These are phyloP conservation scores for Kwoniella mangroviensis DNA, from an alignment of 768 basidiomycete species.

Conservation along the genomic window DNA sequence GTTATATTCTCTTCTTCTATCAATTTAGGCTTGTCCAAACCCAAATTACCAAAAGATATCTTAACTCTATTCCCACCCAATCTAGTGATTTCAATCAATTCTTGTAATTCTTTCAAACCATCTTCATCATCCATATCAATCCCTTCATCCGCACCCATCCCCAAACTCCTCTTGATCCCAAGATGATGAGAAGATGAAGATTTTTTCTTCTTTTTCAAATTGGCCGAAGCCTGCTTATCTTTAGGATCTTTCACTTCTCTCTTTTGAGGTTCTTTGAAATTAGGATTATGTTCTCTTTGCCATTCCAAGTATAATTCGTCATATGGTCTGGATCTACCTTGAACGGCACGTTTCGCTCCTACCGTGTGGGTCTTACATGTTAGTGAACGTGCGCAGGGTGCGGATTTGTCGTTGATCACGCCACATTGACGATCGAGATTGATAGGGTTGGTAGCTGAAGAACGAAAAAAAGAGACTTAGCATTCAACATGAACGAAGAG, in stretches of 20 bases:
- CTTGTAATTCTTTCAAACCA: constrained; percentile 40
- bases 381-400: constrained; percentile 90
- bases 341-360: constrained; percentile 91
- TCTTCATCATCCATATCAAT: constrained; percentile 39
- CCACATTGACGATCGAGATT: constrained; percentile 93
- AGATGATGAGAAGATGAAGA: not conserved
- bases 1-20: not conserved
- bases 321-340: constrained; percentile 79
- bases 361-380: constrained; percentile 99
- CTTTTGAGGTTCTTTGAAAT: constrained; percentile 47
- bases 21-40: not conserved
- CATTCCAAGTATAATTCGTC: constrained; percentile 89
- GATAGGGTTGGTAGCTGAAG: constrained; percentile 65
- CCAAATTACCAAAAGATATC: constrained; percentile 2
- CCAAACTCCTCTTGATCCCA: too few relatives aligned
- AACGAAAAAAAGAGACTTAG: constrained; percentile 1
- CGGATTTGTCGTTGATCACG: constrained; percentile 91
- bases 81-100: constrained; percentile 37
- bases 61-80: constrained; percentile 30
- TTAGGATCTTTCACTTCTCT: constrained; percentile 9
- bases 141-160: constrained; percentile 19
- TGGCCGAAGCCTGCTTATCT: constrained; percentile 1
- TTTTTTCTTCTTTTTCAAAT: constrained; percentile 26
- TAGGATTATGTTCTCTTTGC: constrained; percentile 59
- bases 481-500: not conserved